Evolutionary conservation across 176 grass and related monocot species (phyloP).

Genomic region (Tuctoria greenei): DNA sequence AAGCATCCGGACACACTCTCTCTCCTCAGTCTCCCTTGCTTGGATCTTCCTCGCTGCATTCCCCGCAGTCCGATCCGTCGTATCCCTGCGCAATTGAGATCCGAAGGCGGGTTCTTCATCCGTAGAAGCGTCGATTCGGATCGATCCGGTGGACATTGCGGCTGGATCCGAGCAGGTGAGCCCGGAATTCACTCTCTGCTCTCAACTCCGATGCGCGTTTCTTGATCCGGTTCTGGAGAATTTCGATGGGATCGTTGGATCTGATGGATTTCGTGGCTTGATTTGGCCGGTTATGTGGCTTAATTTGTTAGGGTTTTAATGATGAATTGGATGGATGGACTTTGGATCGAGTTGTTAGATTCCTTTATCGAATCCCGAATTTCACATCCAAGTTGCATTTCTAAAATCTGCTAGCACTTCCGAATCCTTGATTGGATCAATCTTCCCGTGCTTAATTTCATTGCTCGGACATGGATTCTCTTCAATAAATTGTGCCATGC

Average conservation of each 20-base stretch:
- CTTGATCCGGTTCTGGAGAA: background rate
- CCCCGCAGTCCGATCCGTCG: slow-evolving; percentile 19
- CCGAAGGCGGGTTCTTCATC: slow-evolving; percentile 12
- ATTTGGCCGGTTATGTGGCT: background rate
- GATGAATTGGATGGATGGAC: background rate
- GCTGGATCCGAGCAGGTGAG: slow-evolving; percentile 36
- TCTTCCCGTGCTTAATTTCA: slow-evolving; percentile 9
- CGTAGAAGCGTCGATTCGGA: background rate
- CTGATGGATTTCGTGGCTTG: background rate
- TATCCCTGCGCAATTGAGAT: background rate
- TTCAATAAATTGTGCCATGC: background rate
- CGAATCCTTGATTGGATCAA: background rate
- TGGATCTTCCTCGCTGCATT: slow-evolving; percentile 34
- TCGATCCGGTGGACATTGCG: slow-evolving; percentile 12
- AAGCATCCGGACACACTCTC: slow-evolving; percentile 28
- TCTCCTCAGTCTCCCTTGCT: slow-evolving; percentile 1
- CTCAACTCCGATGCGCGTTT: slow-evolving; percentile 2
- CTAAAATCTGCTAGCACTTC: background rate
- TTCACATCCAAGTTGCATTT: background rate
- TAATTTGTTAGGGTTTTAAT: background rate
- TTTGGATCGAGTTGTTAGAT: background rate
- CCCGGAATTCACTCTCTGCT: background rate
- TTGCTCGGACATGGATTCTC: background rate
- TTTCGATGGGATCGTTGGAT: background rate
- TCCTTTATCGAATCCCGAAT: background rate